Base-by-base conservation (phyloP, 2,329 filamentous ascomycete species). In the Aureobasidium sp. region DNA sequence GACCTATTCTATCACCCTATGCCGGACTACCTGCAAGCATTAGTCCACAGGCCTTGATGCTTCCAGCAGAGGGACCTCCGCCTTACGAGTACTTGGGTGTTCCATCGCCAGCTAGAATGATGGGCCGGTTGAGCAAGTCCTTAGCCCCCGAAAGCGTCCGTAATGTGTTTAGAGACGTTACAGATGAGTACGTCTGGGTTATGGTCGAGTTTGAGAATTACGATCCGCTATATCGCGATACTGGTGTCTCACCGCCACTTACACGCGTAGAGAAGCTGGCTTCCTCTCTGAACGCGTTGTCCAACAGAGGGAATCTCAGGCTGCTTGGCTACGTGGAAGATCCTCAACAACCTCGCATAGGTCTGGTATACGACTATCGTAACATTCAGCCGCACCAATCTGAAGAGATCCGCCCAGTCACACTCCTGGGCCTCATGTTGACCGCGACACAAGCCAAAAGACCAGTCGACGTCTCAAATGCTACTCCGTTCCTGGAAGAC, bases 281-380 rank as follows among this genome's bases (percentile, higher is more conserved):
- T 35, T 59, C 60, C 37, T 61, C 60, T 43, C 21, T 63, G n/a
- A 57, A 60, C 19, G 15, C 29, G 27, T 21, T 51, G 8, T 69
- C 70, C 23, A 69, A 68, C 21, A 68, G 70, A 49, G 66, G 65
- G 2, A 76, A 74, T 25, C 79, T 85, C 1, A 88, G 80, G 78
- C 85, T 81, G 66, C 71, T 69, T 78, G 88, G 64, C 67, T 92
- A 90, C 68, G 90, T 90, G 66, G 88, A 92, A 69, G 88, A 92
- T 66, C 79, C 49, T 38, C 81, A 83, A 57, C 85, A 88, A 60
- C 75, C 77, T 0, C 81, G 89, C 10, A 82, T 90, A 58, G 89
- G 88, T 5, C 77, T 93, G 11, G 81, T 93, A 11, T 93, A 90
- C 67, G 85, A 88, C 53, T 82, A 92, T 31, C 88, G 88, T 1